Base-by-base conservation (phyloP, 768 basidiomycete species). In the Sarcodon aspratus region DNA sequence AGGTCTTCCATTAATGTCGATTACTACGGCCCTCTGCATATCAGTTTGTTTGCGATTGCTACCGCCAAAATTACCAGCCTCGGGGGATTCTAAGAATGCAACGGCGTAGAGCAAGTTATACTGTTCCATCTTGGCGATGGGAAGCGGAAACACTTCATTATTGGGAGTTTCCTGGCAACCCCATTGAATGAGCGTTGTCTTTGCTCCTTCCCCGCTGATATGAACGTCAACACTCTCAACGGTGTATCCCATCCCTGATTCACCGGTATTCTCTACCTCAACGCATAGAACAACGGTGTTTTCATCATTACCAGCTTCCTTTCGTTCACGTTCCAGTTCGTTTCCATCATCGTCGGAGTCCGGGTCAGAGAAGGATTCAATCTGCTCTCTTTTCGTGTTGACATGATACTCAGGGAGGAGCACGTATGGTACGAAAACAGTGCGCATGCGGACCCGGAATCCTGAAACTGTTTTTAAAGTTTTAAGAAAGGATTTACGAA, bases 391-490 rank as follows among this genome's bases (percentile, higher is more conserved):
- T 57, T 46, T 50, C 50, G 11, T 46, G 18, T n/a, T 43, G 33
- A 7, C n/a, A 33, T n/a, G 40, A 13, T 48, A 51, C 50, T 73
- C 73, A 1, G 80, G 78, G 4, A 90, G 66, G 42, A 91, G 70
- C 17, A 93, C 76, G 55, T 89, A 83, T 0, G 93, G 93, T 9
- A 94, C 81, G 54, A 93, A 90, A 6, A 92, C 85, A 0, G 91
- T 93, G n/a, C 91, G 77, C 93, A 95, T 95, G 33, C 91, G 80
- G 21, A 96, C 85, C 17, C 81, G 75, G 63, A 96, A 85, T 3
- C 90, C 92, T 27, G 87, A 85, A 3, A 84, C 80, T 0, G 87
- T 84, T 42, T 74, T 72, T 13, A 96, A 66, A 1, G 85, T 82
- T 57, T 85, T 83, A 27, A 92, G 76, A 62, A 80, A 93, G 1